These are phyloP conservation scores for Chloris gayana DNA, from an alignment of 176 grass and related monocot genomes.

Conservation along the genomic window DNA sequence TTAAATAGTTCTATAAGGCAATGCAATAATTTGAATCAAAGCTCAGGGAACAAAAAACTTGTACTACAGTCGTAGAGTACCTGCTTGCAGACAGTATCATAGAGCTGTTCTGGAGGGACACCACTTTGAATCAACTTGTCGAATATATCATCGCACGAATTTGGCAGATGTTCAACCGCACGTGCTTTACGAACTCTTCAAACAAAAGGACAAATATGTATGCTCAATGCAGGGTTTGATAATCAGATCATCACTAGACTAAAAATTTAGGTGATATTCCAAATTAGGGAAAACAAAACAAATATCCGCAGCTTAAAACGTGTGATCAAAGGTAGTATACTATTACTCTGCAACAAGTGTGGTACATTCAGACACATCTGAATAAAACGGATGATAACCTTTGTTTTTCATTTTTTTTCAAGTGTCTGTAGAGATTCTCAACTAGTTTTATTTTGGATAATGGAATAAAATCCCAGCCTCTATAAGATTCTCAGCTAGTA, in stretches of 20 bases:
- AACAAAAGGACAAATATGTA: background rate
- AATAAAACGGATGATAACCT: background rate
- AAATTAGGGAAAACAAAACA: background rate
- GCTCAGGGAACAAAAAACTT: background rate
- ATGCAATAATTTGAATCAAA: background rate
- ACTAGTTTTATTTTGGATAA: too few relatives aligned
- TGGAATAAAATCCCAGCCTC: too few relatives aligned
- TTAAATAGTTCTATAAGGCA: background rate
- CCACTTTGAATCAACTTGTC: conserved; percentile 83
- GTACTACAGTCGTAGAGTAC: conserved; percentile 17
- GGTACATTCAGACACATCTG: background rate
- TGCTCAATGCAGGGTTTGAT: background rate
- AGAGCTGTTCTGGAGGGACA: conserved; percentile 62
- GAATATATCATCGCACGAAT: conserved; percentile 92
- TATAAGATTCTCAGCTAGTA: background rate
- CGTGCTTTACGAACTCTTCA: conserved; percentile 69
- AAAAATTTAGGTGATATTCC: background rate
- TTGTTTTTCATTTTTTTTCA: background rate
- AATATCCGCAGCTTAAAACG: background rate
- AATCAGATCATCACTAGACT: background rate
- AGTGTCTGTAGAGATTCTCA: background rate
- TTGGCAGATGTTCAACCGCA: conserved; percentile 50
- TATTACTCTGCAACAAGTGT: background rate
- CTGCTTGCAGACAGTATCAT: conserved; percentile 90
- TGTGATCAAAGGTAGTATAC: background rate